A percentile compares a stretch with the other conserved stretches of the same genome.
Conservation (phyloP, 148 eudicot genomes). For the Amaranthus cruentus region DNA sequence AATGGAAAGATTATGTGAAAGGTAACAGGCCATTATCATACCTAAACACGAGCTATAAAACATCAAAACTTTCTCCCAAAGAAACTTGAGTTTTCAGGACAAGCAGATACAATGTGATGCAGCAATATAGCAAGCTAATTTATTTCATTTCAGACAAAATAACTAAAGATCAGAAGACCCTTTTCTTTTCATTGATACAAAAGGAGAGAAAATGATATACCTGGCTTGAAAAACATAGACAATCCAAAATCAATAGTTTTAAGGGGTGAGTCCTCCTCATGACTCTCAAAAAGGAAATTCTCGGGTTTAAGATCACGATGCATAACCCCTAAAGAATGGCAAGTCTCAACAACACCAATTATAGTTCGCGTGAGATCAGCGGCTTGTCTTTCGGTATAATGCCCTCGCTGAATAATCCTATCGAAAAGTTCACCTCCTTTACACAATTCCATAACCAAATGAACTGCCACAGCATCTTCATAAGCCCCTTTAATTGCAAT, state of each 20-base stretch:
- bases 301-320: slow-evolving; percentile 58
- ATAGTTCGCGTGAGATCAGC: slow-evolving; percentile 48
- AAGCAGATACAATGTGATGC: neutral
- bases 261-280: slow-evolving; percentile 53
- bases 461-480: slow-evolving; percentile 76
- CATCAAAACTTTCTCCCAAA: neutral
- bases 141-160: neutral
- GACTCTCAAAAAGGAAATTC: slow-evolving; percentile 52
- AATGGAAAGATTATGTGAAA: neutral
- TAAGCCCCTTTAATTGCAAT: slow-evolving; percentile 63
- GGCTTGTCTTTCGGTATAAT: slow-evolving; percentile 52
- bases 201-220: slow-evolving; percentile 21
- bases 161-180: neutral
- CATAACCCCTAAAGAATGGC: slow-evolving; percentile 62
- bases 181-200: neutral
- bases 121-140: no score
- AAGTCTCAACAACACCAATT: slow-evolving; percentile 53
- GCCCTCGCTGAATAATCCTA: slow-evolving; percentile 54
- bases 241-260: slow-evolving; percentile 62
- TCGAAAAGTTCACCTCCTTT: slow-evolving; percentile 65
- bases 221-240: slow-evolving; percentile 65
- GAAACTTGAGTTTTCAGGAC: neutral
- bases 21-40: neutral
- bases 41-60: neutral
- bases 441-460: slow-evolving; percentile 57